phyloP scores from a whole-genome alignment of 345 rosid species.

The Eucalyptus melliodora region DNA sequence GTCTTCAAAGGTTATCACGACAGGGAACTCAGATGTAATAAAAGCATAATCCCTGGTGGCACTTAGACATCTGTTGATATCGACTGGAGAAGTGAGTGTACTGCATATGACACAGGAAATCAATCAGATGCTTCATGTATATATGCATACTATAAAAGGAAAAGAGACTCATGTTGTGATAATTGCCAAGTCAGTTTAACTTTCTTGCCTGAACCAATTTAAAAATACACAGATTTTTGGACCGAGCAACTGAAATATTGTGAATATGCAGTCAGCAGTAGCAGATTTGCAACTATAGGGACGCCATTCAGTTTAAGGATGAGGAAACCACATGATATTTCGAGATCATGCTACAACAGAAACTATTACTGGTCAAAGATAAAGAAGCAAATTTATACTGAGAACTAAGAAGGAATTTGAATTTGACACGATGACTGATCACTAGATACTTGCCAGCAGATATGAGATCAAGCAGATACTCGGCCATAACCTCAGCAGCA shows the following conservation, averaged over 20 bases:
- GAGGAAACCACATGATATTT: background rate
- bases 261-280: background rate
- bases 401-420: background rate
- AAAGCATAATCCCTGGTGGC: slow-evolving; percentile 61
- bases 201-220: background rate
- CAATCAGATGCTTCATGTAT: background rate
- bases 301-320: background rate
- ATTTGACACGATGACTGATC: background rate
- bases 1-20: slow-evolving; percentile 82
- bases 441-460: background rate
- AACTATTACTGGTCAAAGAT: background rate
- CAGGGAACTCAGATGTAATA: slow-evolving; percentile 51
- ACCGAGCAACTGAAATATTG: background rate
- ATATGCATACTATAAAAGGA: background rate
- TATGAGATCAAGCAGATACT: background rate
- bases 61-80: slow-evolving; percentile 39
- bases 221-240: background rate
- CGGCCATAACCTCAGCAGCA: background rate
- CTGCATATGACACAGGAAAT: slow-evolving; percentile 6
- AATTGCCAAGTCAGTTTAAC: background rate
- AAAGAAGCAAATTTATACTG: background rate
- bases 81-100: slow-evolving; percentile 53
- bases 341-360: background rate
- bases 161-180: background rate
- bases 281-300: background rate